A percentile compares a stretch with the other conserved stretches of the same genome.
Conservation (phyloP, 768 basidiomycete genomes). For the Clavaria fumosa region DNA sequence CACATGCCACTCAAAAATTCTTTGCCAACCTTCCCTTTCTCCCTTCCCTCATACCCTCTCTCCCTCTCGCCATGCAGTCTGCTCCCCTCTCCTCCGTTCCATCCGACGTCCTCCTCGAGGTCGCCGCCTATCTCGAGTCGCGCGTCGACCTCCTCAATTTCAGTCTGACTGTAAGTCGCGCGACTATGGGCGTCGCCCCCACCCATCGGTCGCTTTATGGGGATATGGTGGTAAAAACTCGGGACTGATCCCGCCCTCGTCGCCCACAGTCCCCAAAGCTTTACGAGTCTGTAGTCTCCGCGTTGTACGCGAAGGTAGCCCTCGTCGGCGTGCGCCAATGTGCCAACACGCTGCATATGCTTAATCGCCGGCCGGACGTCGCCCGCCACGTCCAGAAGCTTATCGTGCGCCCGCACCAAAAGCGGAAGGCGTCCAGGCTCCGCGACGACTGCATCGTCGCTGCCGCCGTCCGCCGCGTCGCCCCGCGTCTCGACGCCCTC, state of each 20-base stretch:
- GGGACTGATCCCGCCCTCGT: no score
- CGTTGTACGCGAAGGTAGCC: slow-evolving; percentile 43
- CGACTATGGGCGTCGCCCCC: neutral
- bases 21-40: no score
- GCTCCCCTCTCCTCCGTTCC: slow-evolving; percentile 22
- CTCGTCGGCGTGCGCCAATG: slow-evolving; percentile 46
- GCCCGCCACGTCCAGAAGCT: slow-evolving; percentile 56
- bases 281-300: slow-evolving; percentile 35
- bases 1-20: no score
- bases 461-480: slow-evolving; percentile 34
- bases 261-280: slow-evolving; percentile 35
- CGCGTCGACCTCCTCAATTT: slow-evolving; percentile 43
- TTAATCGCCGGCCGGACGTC: slow-evolving; percentile 33
- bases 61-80: no score
- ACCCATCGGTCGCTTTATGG: neutral
- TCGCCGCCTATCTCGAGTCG: slow-evolving; percentile 37
- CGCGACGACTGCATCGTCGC: slow-evolving; percentile 31
- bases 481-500: slow-evolving; percentile 44
- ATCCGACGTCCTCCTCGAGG: slow-evolving; percentile 51
- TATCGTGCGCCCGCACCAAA: slow-evolving; percentile 27
- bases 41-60: no score
- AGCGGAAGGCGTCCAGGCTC: slow-evolving; percentile 13
- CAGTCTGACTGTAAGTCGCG: slow-evolving; percentile 38
- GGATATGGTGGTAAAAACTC: no score
- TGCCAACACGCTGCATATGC: slow-evolving; percentile 48